Evolutionary conservation across 345 rosid genomes (phyloP).

Genomic region (Arabis alpina): DNA sequence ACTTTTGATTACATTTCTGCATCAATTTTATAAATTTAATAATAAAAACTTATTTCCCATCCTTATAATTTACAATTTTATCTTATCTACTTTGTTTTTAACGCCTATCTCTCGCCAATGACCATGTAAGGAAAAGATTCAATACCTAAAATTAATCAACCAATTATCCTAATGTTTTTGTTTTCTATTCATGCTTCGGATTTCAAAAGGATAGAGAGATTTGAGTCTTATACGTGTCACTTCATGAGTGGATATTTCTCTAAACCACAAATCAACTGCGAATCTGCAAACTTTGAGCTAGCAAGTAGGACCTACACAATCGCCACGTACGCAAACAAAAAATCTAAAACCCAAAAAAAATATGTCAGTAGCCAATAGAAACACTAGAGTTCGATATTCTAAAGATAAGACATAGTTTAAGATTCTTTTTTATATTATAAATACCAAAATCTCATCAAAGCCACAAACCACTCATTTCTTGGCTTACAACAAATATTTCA

Average conservation of each 20-base stretch:
- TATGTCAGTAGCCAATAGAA: constrained; percentile 25
- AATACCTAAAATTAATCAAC: neutral
- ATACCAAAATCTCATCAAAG: neutral
- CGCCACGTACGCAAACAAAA: constrained; percentile 24
- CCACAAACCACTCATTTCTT: constrained; percentile 35
- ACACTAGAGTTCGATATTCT: constrained; percentile 7
- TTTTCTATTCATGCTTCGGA: neutral
- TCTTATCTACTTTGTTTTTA: neutral
- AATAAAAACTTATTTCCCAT: neutral
- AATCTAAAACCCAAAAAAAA: neutral
- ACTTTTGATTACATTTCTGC: neutral
- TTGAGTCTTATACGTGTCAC: neutral
- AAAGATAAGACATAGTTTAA: constrained; percentile 10
- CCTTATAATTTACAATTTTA: neutral
- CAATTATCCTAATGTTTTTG: neutral
- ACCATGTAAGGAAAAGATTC: neutral
- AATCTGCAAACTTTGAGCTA: neutral
- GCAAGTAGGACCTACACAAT: neutral
- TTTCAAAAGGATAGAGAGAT: constrained; percentile 14
- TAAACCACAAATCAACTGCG: constrained; percentile 3
- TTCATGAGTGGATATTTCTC: neutral
- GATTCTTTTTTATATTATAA: constrained; percentile 9
- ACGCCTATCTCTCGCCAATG: neutral
- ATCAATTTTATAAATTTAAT: neutral
- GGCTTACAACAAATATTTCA: constrained; percentile 21